phyloP scores from a whole-genome alignment of 352 stramenopile species.

The Phytophthora foliorum region DNA sequence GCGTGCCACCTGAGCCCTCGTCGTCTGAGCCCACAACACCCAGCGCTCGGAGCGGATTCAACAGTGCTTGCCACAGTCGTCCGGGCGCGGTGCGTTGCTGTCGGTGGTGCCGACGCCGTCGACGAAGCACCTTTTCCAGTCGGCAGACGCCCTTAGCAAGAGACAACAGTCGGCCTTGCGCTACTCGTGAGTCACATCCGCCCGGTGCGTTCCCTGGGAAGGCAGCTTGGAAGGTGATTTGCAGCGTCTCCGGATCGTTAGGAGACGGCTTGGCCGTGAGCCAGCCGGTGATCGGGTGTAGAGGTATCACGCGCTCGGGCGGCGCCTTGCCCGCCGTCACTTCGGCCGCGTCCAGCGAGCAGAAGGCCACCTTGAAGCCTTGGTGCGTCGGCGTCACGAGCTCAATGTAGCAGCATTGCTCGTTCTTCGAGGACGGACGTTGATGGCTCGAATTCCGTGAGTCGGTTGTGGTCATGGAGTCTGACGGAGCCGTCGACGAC shows the following conservation, averaged over 20 bases:
- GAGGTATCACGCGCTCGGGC: slow-evolving; percentile 33
- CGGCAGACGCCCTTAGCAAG: slow-evolving; percentile 38
- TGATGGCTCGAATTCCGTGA: slow-evolving; percentile 9
- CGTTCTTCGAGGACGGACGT: slow-evolving; percentile 29
- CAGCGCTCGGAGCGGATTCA: slow-evolving; percentile 30
- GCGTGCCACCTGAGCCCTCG: slow-evolving; percentile 11
- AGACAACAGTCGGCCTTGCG: slow-evolving; percentile 32
- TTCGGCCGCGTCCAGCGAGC: slow-evolving; percentile 34
- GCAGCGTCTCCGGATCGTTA: slow-evolving; percentile 20
- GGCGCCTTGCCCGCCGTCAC: slow-evolving; percentile 43
- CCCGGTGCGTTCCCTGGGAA: slow-evolving; percentile 31
- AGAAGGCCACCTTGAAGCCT: slow-evolving; percentile 40
- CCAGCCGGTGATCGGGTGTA: slow-evolving; percentile 47
- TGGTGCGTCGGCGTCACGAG: slow-evolving; percentile 30
- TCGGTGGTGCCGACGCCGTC: slow-evolving; percentile 20
- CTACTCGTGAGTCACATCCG: slow-evolving; percentile 27
- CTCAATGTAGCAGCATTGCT: slow-evolving; percentile 47
- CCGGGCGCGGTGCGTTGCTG: slow-evolving; percentile 19
- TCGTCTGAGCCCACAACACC: slow-evolving; percentile 17
- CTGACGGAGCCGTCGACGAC: slow-evolving; percentile 1
- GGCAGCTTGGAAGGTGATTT: slow-evolving; percentile 42
- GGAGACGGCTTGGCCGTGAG: slow-evolving; percentile 30
- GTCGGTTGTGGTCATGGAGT: slow-evolving; percentile 14
- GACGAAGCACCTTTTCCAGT: slow-evolving; percentile 43
- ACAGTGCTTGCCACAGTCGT: slow-evolving; percentile 30